phyloP scores from a whole-genome alignment of 768 basidiomycete genomes.

The Lactarius quietus region DNA sequence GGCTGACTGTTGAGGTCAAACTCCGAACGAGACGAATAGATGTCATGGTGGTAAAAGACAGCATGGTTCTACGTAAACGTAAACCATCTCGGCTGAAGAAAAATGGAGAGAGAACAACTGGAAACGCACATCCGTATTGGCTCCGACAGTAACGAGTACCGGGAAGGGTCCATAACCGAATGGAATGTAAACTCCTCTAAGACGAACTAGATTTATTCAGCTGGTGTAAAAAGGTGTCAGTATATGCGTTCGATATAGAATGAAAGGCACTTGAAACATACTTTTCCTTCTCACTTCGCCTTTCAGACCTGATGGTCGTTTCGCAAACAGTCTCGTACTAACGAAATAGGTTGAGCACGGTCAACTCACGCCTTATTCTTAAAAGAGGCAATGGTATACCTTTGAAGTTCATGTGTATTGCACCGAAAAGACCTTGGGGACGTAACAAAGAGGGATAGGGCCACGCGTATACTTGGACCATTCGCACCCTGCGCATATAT shows the following conservation, averaged over 20 bases:
- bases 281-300: background rate
- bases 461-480: background rate
- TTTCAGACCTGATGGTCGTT: background rate
- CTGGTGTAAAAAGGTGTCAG: background rate
- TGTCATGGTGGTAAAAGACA: background rate
- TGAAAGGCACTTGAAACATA: background rate
- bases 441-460: background rate
- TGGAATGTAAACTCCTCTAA: background rate
- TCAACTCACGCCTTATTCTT: background rate
- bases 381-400: background rate
- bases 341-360: background rate
- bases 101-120: background rate
- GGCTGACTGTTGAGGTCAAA: background rate
- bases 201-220: background rate
- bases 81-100: background rate
- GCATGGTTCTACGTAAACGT: background rate
- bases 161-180: background rate
- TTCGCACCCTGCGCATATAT: slow-evolving; percentile 2
- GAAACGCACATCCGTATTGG: background rate
- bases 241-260: slow-evolving; percentile 16
- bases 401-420: background rate
- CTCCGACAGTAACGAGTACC: background rate
- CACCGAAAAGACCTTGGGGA: background rate
- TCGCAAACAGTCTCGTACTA: background rate
- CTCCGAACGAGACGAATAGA: background rate